A percentile compares a stretch with the other conserved stretches of the same genome.
phyloP scores from a whole-genome alignment of 2,329 filamentous ascomycete genomes.

The Trichocomaceae sp. region DNA sequence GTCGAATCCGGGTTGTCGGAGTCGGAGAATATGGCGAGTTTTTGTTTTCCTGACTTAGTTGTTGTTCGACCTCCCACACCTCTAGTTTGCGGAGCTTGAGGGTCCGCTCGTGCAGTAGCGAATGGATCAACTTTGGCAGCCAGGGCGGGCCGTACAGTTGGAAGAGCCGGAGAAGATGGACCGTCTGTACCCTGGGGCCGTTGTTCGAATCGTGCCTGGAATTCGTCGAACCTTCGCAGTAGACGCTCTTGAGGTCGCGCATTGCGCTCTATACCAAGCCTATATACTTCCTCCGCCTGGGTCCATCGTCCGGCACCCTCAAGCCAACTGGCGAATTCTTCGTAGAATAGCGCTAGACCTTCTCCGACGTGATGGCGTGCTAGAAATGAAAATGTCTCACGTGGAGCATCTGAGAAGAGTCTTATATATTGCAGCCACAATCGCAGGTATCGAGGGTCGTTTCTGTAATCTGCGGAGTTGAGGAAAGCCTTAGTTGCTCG shows the following conservation, averaged over 20 bases:
- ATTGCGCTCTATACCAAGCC: constrained; percentile 79
- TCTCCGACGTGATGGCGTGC: constrained; percentile 85
- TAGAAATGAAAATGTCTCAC: constrained; percentile 87
- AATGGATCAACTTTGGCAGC: constrained; percentile 84
- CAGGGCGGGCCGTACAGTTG: constrained; percentile 72
- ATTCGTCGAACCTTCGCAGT: constrained; percentile 84
- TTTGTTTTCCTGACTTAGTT: constrained; percentile 65
- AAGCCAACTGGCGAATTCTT: constrained; percentile 92
- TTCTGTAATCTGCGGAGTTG: constrained; percentile 79
- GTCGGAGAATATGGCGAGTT: constrained; percentile 89
- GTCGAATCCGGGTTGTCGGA: constrained; percentile 54
- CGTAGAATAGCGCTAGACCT: constrained; percentile 82
- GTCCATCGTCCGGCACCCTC: constrained; percentile 76
- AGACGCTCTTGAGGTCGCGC: constrained; percentile 76
- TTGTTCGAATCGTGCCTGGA: constrained; percentile 70
- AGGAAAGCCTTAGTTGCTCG: constrained; percentile 88
- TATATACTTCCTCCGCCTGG: constrained; percentile 92
- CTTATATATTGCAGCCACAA: constrained; percentile 92
- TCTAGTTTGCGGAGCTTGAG: constrained; percentile 57
- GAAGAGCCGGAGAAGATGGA: constrained; percentile 80
- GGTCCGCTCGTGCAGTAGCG: constrained; percentile 52
- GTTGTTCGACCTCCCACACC: constrained; percentile 43
- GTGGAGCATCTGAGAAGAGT: constrained; percentile 85
- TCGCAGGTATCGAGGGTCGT: constrained; percentile 88
- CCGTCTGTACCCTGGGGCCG: constrained; percentile 55